Evolutionary conservation across 1,284 basidiomycete species (phyloP).

Genomic region (Sphagnurus paluster): DNA sequence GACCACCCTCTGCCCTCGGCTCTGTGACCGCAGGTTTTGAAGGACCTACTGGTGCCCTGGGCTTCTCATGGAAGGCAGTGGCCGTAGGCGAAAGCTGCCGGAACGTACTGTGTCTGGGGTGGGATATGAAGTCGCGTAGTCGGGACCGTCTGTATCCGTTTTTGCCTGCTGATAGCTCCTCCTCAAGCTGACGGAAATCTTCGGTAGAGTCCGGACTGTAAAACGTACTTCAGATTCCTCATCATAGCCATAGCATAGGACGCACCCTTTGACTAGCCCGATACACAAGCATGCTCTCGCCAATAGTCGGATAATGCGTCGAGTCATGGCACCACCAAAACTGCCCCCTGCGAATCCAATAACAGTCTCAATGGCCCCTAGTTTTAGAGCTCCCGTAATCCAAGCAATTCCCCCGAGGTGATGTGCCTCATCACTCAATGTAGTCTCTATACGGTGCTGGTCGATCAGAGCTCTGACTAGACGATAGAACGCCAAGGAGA

Average conservation of each 20-base stretch:
- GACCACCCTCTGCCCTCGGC: conserved; percentile 7
- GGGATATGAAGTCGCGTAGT: conserved; percentile 49
- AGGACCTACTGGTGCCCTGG: conserved; percentile 19
- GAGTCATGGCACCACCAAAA: conserved; percentile 51
- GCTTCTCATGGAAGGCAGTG: conserved; percentile 29
- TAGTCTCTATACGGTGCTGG: conserved; percentile 51
- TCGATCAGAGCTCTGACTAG: conserved; percentile 49
- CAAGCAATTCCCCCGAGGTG: conserved; percentile 61
- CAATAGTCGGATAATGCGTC: conserved; percentile 58
- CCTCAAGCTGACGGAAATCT: conserved; percentile 39
- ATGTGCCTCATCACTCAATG: conserved; percentile 46
- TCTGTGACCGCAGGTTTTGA: conserved; percentile 20
- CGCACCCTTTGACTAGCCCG: conserved; percentile 67
- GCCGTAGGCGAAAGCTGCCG: conserved; percentile 48
- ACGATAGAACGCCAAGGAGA: conserved; percentile 58
- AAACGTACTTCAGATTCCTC: background rate
- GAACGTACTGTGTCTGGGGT: conserved; percentile 56
- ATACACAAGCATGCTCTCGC: conserved; percentile 54
- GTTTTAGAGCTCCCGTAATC: conserved; percentile 56
- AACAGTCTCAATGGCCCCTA: conserved; percentile 63
- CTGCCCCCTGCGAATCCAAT: conserved; percentile 59
- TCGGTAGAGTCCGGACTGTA: conserved; percentile 44
- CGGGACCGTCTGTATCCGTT: conserved; percentile 31
- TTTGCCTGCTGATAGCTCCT: conserved; percentile 31
- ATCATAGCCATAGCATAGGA: conserved; percentile 9